Evolutionary conservation across 352 stramenopile species (phyloP).

Genomic region (Phytophthora quininea): DNA sequence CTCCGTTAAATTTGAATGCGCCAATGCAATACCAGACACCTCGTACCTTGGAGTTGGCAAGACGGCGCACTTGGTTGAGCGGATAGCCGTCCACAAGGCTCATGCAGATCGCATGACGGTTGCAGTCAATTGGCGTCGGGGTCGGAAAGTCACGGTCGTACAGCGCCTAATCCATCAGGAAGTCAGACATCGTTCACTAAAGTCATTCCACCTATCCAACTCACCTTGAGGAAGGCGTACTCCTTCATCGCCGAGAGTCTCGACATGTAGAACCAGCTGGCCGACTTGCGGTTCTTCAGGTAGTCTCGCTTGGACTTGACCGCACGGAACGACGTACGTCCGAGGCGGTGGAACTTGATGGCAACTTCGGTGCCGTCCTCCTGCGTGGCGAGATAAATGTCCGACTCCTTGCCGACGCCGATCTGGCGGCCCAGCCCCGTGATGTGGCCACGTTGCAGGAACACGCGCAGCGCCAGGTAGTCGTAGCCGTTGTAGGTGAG

Average conservation of each 20-base stretch:
- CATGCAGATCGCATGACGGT: slow-evolving; percentile 98
- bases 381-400: slow-evolving; percentile 97
- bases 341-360: slow-evolving; percentile 99
- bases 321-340: slow-evolving; percentile 97
- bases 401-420: slow-evolving; percentile 99
- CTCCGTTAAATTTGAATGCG: background rate
- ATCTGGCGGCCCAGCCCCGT: slow-evolving; percentile 93
- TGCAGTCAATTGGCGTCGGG: slow-evolving; percentile 97
- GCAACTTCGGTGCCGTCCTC: slow-evolving; percentile 96
- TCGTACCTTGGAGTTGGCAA: slow-evolving; percentile 88
- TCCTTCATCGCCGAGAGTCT: slow-evolving; percentile 99
- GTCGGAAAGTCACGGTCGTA: slow-evolving; percentile 97
- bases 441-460: slow-evolving; percentile 95
- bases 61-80: slow-evolving; percentile 94
- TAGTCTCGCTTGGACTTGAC: slow-evolving; percentile 99
- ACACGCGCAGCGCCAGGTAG: slow-evolving; percentile 96
- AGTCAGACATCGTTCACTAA: background rate
- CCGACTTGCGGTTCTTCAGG: slow-evolving; percentile 94
- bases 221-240: slow-evolving; percentile 98
- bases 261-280: slow-evolving; percentile 99
- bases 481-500: slow-evolving; percentile 99
- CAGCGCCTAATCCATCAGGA: slow-evolving; percentile 63
- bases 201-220: background rate
- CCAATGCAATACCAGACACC: background rate
- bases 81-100: slow-evolving; percentile 94